Evolutionary conservation across 129 eudicot species (phyloP), one percentile per base, ranked within the genome.

Genomic region (Arctium minus): DNA sequence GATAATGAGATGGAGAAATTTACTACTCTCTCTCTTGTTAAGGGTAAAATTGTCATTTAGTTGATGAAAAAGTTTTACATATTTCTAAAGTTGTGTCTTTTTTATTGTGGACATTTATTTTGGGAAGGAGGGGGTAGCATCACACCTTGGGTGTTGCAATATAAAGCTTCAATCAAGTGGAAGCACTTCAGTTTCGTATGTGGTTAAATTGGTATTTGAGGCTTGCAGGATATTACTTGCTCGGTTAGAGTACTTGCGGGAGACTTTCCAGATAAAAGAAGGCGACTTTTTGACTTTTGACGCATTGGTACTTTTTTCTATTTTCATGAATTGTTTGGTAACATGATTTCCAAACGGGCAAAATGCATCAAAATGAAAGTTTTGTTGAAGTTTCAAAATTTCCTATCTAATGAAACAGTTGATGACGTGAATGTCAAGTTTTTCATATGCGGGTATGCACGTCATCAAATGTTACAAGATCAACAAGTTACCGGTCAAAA

Each of bases 181-280:
- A 22, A 22, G 27, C 27, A 22, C 27, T 22, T 22, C 56, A 22
- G 62, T 81, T 40, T 79, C 67, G 29, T 68, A 17, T 82, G 70
- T 79, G 73, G 30, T 36, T 65, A 73, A 39, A 29, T 69, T 39
- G 4, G 30, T 86, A 73, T 87, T 80, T 44, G 79, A 36, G 64
- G 64, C 56, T 56, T 84, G 82, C 92, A 96, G 99, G 90, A 93
- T 93, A 85, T 92, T 96, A 84, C 97, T 89, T 86, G 99, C 99
- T 39, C 89, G 98, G 77, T 74, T 96, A 85, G 98, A 93, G 86
- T 96, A 93, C 81, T 78, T 96, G 79, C 84, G 96, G n/a, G 99
- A 96, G 88, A 96, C 99, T 42, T 96, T 96, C 72, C 99, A 96
- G 90, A 96, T 96, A 87, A 93, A 93, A 87, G 99, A 96, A 89